Evolutionary conservation across 371 early-diverging fungal species (phyloP).

Genomic region (Saksenaea oblongispora): DNA sequence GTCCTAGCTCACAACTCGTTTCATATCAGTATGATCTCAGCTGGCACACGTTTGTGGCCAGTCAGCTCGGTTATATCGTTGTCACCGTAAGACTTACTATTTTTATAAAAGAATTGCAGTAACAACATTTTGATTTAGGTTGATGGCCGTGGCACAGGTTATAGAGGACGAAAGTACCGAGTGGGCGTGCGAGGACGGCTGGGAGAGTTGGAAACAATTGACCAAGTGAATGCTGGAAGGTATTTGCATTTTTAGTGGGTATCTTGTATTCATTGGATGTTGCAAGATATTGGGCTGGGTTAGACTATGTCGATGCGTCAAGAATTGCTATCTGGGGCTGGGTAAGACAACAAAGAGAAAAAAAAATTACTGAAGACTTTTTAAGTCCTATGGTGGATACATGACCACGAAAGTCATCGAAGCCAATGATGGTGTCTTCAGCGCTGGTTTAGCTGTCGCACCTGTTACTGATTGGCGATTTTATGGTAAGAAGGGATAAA

Average conservation of each 20-base stretch:
- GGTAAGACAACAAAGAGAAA: slow-evolving; percentile 31
- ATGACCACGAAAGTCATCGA: slow-evolving; percentile 86
- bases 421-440: slow-evolving; percentile 75
- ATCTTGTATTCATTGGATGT: not conserved
- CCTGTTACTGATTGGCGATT: slow-evolving; percentile 93
- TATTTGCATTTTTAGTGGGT: slow-evolving; percentile 27
- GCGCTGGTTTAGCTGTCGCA: slow-evolving; percentile 88
- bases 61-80: slow-evolving; percentile 62
- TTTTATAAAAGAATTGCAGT: not conserved
- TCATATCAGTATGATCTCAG: slow-evolving; percentile 63
- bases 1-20: slow-evolving; percentile 87
- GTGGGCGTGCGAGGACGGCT: slow-evolving; percentile 71
- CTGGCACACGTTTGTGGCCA: slow-evolving; percentile 69
- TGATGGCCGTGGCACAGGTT: slow-evolving; percentile 90
- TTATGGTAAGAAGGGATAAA: slow-evolving; percentile 46
- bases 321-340: slow-evolving; percentile 65
- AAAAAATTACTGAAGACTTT: slow-evolving; percentile 1
- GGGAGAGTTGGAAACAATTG: slow-evolving; percentile 80
- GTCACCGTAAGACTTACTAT: slow-evolving; percentile 39
- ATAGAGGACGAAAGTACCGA: slow-evolving; percentile 81
- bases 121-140: slow-evolving; percentile 30
- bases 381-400: slow-evolving; percentile 90
- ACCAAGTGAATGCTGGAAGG: slow-evolving; percentile 82
- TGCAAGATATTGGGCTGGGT: slow-evolving; percentile 42
- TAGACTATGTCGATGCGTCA: slow-evolving; percentile 9